Percentiles rank a stretch among this genome's conserved stretches.
Conservation (phyloP, 257 asterid species). For the Solanum dulcamara region DNA sequence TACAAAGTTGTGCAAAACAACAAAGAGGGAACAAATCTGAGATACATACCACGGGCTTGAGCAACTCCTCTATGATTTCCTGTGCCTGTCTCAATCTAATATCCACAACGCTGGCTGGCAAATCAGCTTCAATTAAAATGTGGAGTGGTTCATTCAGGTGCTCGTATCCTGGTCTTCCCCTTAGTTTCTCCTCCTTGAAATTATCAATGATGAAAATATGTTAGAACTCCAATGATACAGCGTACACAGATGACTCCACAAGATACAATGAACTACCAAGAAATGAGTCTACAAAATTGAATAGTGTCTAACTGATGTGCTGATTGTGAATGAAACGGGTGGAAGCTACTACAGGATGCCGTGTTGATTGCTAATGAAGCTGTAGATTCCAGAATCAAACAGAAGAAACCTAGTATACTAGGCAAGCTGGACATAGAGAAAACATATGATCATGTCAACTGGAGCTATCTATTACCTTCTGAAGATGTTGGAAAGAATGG, state of each 20-base stretch:
- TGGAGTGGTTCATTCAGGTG: constrained; percentile 89
- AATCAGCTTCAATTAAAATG: constrained; percentile 86
- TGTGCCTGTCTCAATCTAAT: constrained; percentile 81
- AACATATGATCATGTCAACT: not conserved
- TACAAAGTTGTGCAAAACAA: not conserved
- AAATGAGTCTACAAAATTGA: not conserved
- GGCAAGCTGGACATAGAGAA: not conserved
- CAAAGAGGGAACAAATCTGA: not conserved
- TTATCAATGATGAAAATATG: constrained; percentile 3
- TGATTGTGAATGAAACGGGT: not conserved
- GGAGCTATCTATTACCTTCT: not conserved
- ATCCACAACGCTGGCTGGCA: constrained; percentile 72
- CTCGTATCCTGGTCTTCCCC: constrained; percentile 92
- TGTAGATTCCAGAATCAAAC: not conserved
- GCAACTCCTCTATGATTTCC: constrained; percentile 78
- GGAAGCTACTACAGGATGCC: not conserved
- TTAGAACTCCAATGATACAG: not conserved
- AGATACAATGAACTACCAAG: not conserved
- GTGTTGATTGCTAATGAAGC: not conserved
- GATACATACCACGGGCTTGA: constrained; percentile 81
- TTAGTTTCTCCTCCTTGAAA: constrained; percentile 74
- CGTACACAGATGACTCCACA: not conserved
- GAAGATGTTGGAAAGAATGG: not conserved
- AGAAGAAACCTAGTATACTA: not conserved
- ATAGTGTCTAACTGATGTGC: not conserved